Percentiles rank a stretch among this genome's conserved stretches.
Conservation (phyloP, 805 yeast species). For the Saccharomycopsis olivae region DNA sequence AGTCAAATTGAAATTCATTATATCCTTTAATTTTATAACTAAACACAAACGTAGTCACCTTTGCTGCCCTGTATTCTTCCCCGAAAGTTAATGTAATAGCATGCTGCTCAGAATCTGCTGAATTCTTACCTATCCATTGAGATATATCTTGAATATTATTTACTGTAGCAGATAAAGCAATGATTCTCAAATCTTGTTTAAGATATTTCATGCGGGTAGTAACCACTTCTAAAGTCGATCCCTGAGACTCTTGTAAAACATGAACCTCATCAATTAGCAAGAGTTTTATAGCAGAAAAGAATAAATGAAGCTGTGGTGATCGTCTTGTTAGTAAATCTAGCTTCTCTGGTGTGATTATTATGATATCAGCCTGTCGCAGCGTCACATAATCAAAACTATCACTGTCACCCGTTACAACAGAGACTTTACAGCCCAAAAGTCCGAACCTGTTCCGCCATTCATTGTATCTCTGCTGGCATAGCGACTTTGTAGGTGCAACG, state of each 20-base stretch:
- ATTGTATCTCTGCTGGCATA: conserved; percentile 38
- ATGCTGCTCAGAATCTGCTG: conserved; percentile 16
- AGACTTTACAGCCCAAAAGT: conserved; percentile 31
- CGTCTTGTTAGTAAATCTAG: conserved; percentile 49
- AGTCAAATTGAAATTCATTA: conserved; percentile 41
- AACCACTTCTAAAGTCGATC: conserved; percentile 39
- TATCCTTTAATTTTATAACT: conserved; percentile 29
- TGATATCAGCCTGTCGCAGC: conserved; percentile 38
- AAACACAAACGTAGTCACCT: conserved; percentile 31
- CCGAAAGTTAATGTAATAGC: conserved; percentile 35
- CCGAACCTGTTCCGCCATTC: conserved; percentile 37
- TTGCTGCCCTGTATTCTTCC: conserved; percentile 37
- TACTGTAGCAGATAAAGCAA: conserved; percentile 43
- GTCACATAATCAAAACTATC: conserved; percentile 32
- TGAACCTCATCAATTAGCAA: conserved; percentile 40
- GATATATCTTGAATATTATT: conserved; percentile 42
- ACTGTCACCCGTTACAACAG: conserved; percentile 47
- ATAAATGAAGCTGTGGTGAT: conserved; percentile 32
- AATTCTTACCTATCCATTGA: conserved; percentile 29
- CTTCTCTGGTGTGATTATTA: conserved; percentile 52
- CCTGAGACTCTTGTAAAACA: conserved; percentile 34
- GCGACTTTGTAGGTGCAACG: conserved; percentile 51
- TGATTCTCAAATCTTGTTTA: conserved; percentile 28
- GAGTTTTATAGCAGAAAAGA: conserved; percentile 34
- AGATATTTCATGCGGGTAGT: conserved; percentile 36